Percentiles rank a stretch among this genome's conserved stretches.
Conservation (phyloP, 805 yeast genomes). For the Monosporozyma aerobia region DNA sequence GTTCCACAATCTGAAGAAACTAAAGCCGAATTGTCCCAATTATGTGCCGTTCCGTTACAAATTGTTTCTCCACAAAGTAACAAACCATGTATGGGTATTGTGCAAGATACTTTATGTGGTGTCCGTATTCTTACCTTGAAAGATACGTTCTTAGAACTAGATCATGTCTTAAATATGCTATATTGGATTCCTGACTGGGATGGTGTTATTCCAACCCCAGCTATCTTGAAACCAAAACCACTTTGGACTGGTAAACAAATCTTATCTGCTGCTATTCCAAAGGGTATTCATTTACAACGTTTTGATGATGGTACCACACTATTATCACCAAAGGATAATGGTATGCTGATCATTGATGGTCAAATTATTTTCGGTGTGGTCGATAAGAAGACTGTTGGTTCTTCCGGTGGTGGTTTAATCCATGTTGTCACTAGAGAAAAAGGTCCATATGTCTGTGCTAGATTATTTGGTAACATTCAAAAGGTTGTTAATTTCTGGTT, state of each 20-base stretch:
- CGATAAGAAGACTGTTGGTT: slow-evolving; percentile 96
- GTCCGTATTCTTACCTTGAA: slow-evolving; percentile 89
- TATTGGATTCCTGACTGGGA: slow-evolving; percentile 99
- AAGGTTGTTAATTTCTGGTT: slow-evolving; percentile 96
- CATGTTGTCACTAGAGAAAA: slow-evolving; percentile 97
- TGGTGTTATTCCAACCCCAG: slow-evolving; percentile 94
- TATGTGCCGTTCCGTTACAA: slow-evolving; percentile 95
- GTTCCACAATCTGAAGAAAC: slow-evolving; percentile 98
- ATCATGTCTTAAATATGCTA: slow-evolving; percentile 90
- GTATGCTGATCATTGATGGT: slow-evolving; percentile 93
- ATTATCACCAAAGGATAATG: slow-evolving; percentile 82
- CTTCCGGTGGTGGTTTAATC: slow-evolving; percentile 95
- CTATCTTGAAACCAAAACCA: slow-evolving; percentile 88
- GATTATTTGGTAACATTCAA: slow-evolving; percentile 83
- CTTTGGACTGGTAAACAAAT: slow-evolving; percentile 97
- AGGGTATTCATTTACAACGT: slow-evolving; percentile 90
- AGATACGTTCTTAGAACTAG: slow-evolving; percentile 80
- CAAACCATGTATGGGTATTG: slow-evolving; percentile 99
- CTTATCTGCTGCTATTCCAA: slow-evolving; percentile 85
- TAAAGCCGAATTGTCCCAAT: slow-evolving; percentile 87
- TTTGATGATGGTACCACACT: slow-evolving; percentile 83
- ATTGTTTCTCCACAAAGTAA: slow-evolving; percentile 97
- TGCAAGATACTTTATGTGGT: slow-evolving; percentile 97
- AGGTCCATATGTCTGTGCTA: slow-evolving; percentile 85
- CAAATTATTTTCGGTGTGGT: slow-evolving; percentile 97